Percentiles rank a stretch among this genome's conserved stretches.
Evolutionary conservation across 2,329 filamentous ascomycete species (phyloP).

Genomic region (Fusarium sp.): DNA sequence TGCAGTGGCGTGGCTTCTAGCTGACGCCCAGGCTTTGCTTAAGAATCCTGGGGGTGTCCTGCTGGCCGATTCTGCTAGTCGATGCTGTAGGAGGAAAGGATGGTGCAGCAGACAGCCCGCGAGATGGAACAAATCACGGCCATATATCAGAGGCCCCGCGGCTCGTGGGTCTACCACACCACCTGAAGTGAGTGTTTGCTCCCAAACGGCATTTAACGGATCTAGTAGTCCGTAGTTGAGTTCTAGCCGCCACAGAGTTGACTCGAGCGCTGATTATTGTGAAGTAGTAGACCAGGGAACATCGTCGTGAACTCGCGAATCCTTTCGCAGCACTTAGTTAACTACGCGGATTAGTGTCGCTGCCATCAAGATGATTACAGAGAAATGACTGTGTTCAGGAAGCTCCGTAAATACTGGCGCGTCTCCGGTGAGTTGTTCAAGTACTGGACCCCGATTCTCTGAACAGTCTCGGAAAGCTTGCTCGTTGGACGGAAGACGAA

Average conservation of each 20-base stretch:
- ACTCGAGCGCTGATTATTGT: background rate
- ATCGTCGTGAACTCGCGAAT: background rate
- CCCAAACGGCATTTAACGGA: background rate
- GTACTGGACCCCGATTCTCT: background rate
- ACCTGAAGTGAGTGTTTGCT: background rate
- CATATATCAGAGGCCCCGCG: background rate
- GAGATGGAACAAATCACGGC: background rate
- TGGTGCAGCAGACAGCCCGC: background rate
- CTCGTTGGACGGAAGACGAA: background rate
- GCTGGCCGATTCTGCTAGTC: background rate
- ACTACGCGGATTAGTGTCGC: background rate
- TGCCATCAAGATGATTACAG: background rate
- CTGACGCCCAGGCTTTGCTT: background rate
- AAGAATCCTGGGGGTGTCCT: background rate
- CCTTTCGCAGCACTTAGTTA: background rate
- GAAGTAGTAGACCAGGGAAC: background rate
- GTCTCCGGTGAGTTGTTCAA: background rate
- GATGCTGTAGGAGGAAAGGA: background rate
- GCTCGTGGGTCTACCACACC: background rate
- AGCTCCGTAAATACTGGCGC: background rate
- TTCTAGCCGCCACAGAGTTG: background rate
- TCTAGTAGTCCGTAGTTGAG: background rate
- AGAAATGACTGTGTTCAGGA: background rate
- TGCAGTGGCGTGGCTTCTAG: background rate
- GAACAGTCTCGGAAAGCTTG: background rate